Evolutionary conservation across 1,284 basidiomycete genomes (phyloP).

Genomic region (Pholiota adiposa): DNA sequence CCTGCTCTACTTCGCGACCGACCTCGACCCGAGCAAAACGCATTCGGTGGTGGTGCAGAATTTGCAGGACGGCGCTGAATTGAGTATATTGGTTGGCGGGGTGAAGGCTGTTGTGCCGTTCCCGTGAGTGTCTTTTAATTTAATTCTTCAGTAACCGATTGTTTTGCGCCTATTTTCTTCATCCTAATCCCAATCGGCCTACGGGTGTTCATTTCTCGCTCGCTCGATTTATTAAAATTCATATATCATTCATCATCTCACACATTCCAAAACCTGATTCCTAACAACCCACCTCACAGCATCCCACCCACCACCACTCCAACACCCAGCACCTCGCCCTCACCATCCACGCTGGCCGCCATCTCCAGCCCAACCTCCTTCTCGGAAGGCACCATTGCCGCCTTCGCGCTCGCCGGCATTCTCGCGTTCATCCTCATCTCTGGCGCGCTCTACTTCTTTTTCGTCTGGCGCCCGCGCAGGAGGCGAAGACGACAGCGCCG

Average conservation of each 20-base stretch:
- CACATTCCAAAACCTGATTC: background rate
- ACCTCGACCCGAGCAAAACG: conserved; percentile 50
- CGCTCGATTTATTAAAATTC: too few relatives aligned
- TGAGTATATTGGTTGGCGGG: conserved; percentile 40
- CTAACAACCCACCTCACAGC: background rate
- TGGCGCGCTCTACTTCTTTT: conserved; percentile 43
- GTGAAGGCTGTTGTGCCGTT: conserved; percentile 28
- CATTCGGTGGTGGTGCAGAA: conserved; percentile 64
- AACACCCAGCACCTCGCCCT: conserved; percentile 19
- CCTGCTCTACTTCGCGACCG: conserved; percentile 63
- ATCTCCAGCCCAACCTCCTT: conserved; percentile 22
- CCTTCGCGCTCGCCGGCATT: conserved; percentile 57
- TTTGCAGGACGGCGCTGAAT: conserved; percentile 47
- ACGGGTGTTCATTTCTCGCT: too few relatives aligned
- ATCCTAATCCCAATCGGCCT: too few relatives aligned
- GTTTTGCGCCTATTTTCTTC: background rate
- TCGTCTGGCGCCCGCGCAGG: conserved; percentile 47
- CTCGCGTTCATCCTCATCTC: conserved; percentile 52
- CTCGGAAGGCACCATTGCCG: conserved; percentile 63
- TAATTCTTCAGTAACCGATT: background rate
- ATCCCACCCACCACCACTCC: background rate
- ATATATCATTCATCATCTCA: too few relatives aligned
- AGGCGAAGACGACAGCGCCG: background rate
- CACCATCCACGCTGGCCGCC: background rate
- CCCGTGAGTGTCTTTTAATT: conserved; percentile 17